phyloP scores from a whole-genome alignment of 768 basidiomycete species.

The Kwoniella europaea region DNA sequence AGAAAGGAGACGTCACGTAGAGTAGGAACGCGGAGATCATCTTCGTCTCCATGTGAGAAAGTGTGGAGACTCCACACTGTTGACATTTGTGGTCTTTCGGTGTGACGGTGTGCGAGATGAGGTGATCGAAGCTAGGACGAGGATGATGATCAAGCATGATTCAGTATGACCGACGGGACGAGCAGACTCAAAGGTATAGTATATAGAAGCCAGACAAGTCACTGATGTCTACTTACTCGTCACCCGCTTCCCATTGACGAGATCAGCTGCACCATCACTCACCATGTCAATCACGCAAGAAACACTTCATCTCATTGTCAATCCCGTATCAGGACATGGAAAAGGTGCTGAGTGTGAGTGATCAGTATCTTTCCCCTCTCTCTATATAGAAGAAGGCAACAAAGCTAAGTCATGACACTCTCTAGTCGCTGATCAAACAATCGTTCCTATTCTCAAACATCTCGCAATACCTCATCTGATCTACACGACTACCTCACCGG shows the following conservation, averaged over 20 bases:
- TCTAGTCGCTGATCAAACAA: slow-evolving; percentile 65
- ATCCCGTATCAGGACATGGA: slow-evolving; percentile 73
- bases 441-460: slow-evolving; percentile 69
- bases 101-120: too few species aligned
- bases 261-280: not conserved
- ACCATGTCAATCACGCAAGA: slow-evolving; percentile 12
- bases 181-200: too few species aligned
- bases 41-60: too few species aligned
- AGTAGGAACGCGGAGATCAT: too few species aligned
- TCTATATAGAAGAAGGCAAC: too few species aligned
- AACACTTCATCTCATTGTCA: slow-evolving; percentile 67
- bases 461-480: slow-evolving; percentile 60
- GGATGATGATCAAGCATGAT: not conserved
- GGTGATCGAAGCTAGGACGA: too few species aligned
- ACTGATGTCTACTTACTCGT: too few species aligned
- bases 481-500: slow-evolving; percentile 62
- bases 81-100: too few species aligned
- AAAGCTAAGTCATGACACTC: not conserved
- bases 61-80: too few species aligned
- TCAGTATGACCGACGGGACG: not conserved
- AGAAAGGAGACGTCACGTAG: too few species aligned
- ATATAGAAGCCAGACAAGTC: not conserved
- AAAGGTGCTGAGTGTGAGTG: slow-evolving; percentile 61
- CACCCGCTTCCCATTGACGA: too few species aligned
- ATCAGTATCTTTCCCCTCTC: not conserved